phyloP scores from a whole-genome alignment of 2,329 filamentous ascomycete species.

The Clonostachys byssicola region DNA sequence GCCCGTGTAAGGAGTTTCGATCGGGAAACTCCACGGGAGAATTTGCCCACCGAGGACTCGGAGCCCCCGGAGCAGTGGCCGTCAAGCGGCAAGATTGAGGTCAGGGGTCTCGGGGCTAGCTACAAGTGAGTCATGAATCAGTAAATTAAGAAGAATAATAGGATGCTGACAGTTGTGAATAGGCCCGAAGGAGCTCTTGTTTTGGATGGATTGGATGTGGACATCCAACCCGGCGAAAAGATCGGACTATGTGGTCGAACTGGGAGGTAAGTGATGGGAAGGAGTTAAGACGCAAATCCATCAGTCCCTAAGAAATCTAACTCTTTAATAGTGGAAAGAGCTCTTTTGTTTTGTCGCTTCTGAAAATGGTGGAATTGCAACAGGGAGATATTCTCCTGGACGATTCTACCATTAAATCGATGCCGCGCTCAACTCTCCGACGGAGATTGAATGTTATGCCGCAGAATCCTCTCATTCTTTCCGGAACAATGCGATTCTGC shows the following conservation, averaged over 20 bases:
- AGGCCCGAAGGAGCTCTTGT: too few species aligned
- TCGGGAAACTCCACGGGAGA: slow-evolving; percentile 10
- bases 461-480: slow-evolving; percentile 44
- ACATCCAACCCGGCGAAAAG: slow-evolving; percentile 16
- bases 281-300: too few species aligned
- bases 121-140: slow-evolving; percentile 10
- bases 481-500: slow-evolving; percentile 29
- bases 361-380: slow-evolving; percentile 28
- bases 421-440: slow-evolving; percentile 34
- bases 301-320: slow-evolving; percentile 3
- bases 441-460: slow-evolving; percentile 38
- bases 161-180: too few species aligned
- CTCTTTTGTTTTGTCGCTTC: slow-evolving; percentile 26
- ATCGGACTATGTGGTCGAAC: slow-evolving; percentile 24
- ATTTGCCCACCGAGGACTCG: slow-evolving; percentile 5
- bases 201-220: slow-evolving; percentile 3
- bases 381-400: slow-evolving; percentile 31
- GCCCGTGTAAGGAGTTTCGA: slow-evolving; percentile 16
- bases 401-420: slow-evolving; percentile 20
- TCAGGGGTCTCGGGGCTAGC: slow-evolving; percentile 22
- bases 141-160: too few species aligned
- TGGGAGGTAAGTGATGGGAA: slow-evolving; percentile 11
- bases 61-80: slow-evolving; percentile 21
- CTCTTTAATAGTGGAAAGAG: slow-evolving; percentile 29
- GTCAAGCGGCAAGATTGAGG: slow-evolving; percentile 15